phyloP scores from a whole-genome alignment of 1,284 basidiomycete species.

The Apiotrichum siamense region DNA sequence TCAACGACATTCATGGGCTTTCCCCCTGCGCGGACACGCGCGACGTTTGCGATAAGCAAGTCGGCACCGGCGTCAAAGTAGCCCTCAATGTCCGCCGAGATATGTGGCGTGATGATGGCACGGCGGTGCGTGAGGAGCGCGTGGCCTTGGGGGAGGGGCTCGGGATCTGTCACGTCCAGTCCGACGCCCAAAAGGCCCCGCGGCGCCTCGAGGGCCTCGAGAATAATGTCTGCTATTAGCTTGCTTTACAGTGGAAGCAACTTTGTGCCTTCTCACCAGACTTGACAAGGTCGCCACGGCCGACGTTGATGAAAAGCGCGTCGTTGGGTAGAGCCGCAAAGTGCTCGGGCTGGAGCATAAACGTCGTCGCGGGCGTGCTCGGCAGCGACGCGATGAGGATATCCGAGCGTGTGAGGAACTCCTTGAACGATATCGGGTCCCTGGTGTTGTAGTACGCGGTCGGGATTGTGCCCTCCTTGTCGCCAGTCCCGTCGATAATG shows the following conservation, averaged over 20 bases:
- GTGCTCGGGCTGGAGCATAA: slow-evolving; percentile 30
- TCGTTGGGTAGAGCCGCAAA: slow-evolving; percentile 31
- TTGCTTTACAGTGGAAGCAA: too few species aligned
- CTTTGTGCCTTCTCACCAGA: slow-evolving; percentile 22
- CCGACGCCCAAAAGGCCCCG: slow-evolving; percentile 33
- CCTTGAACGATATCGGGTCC: slow-evolving; percentile 31
- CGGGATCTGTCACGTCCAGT: slow-evolving; percentile 48
- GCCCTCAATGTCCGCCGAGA: slow-evolving; percentile 34
- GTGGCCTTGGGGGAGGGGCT: slow-evolving; percentile 42
- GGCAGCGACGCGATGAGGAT: slow-evolving; percentile 43
- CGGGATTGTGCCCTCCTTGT: slow-evolving; percentile 37
- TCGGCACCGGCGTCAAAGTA: slow-evolving; percentile 39
- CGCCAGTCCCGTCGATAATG: slow-evolving; percentile 44
- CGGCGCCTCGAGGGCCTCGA: slow-evolving; percentile 5
- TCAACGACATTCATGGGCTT: slow-evolving; percentile 40
- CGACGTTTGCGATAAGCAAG: slow-evolving; percentile 44
- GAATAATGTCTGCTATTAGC: not conserved
- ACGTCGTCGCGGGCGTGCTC: slow-evolving; percentile 34
- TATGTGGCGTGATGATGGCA: slow-evolving; percentile 42
- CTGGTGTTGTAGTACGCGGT: slow-evolving; percentile 35
- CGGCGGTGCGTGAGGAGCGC: slow-evolving; percentile 40
- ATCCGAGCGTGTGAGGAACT: slow-evolving; percentile 34
- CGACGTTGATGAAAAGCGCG: slow-evolving; percentile 46
- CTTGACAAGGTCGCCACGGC: slow-evolving; percentile 41
- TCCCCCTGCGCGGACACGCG: slow-evolving; percentile 34